Evolutionary conservation across 345 rosid genomes (phyloP).

Genomic region (Populus alba): DNA sequence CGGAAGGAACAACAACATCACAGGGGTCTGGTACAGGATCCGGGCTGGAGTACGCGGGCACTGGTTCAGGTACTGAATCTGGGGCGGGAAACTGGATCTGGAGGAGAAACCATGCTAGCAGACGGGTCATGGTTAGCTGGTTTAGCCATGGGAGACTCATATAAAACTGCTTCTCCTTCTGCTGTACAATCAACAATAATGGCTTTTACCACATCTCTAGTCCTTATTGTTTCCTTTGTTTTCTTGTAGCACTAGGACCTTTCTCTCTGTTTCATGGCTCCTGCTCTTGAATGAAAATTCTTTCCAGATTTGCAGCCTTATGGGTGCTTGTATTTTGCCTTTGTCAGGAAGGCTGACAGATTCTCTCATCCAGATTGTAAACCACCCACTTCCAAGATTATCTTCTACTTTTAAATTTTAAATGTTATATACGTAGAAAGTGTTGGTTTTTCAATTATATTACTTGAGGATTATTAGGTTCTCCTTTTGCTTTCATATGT

Average conservation of each 20-base stretch:
- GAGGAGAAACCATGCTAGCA: slow-evolving; percentile 51
- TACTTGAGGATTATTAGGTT: background rate
- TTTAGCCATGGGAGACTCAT: slow-evolving; percentile 80
- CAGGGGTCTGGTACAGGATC: slow-evolving; percentile 23
- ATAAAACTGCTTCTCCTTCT: slow-evolving; percentile 25
- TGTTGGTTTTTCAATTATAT: background rate
- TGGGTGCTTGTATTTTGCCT: slow-evolving; percentile 21
- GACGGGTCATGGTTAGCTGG: slow-evolving; percentile 92
- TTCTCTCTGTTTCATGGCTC: background rate
- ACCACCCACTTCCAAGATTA: slow-evolving; percentile 20
- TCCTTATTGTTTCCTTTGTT: background rate
- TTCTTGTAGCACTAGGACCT: slow-evolving; percentile 4
- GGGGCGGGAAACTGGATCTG: slow-evolving; percentile 30
- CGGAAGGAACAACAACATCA: slow-evolving; percentile 36
- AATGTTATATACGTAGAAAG: slow-evolving; percentile 15
- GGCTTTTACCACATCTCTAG: slow-evolving; percentile 19
- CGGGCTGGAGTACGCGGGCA: slow-evolving; percentile 8
- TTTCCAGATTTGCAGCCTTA: slow-evolving; percentile 26
- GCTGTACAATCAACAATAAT: slow-evolving; percentile 12
- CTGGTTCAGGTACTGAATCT: slow-evolving; percentile 10
- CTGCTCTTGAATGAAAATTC: slow-evolving; percentile 27
- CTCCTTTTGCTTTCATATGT: background rate
- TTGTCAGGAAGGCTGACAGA: slow-evolving; percentile 33
- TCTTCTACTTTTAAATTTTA: background rate
- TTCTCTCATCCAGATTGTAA: slow-evolving; percentile 34